These are phyloP conservation scores for Dittrichia graveolens DNA, from an alignment of 129 eudicot genomes.

Conservation along the genomic window DNA sequence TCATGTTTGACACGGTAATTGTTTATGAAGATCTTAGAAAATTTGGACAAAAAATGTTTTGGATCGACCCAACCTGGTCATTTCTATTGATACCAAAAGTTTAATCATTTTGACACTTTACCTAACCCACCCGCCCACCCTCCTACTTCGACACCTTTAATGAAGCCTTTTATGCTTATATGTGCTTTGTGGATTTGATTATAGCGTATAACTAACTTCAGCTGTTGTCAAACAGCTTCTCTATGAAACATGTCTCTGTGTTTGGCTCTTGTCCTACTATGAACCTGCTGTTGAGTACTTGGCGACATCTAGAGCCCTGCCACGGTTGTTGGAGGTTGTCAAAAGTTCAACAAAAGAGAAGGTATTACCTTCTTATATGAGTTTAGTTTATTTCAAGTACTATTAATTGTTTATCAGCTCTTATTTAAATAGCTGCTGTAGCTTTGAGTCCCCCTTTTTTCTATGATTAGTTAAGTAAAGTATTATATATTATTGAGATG, in stretches of 20 bases:
- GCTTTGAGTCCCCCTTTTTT: background rate
- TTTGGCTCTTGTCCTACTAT: slow-evolving; percentile 95
- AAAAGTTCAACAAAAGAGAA: slow-evolving; percentile 93
- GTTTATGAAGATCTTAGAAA: background rate
- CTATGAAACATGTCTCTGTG: slow-evolving; percentile 92
- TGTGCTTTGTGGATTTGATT: background rate
- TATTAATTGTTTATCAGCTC: background rate
- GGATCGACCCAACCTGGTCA: background rate
- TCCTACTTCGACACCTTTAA: background rate
- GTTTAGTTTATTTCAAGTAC: slow-evolving; percentile 7
- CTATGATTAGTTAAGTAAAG: background rate
- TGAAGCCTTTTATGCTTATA: background rate
- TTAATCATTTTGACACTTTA: no score
- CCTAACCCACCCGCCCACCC: no score
- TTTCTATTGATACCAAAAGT: no score
- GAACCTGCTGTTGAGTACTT: slow-evolving; percentile 94
- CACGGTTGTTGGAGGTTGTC: slow-evolving; percentile 80
- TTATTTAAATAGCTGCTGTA: background rate
- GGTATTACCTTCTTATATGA: slow-evolving; percentile 35
- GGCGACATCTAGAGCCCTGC: slow-evolving; percentile 88
- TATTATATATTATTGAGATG: background rate
- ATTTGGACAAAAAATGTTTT: background rate
- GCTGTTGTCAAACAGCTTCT: slow-evolving; percentile 61
- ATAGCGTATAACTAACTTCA: background rate
- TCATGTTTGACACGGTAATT: background rate